Percentiles rank a stretch among this genome's conserved stretches.
These are phyloP conservation scores for Colletotrichum falcatum DNA, from an alignment of 2,329 filamentous ascomycete species.

Conservation along the genomic window DNA sequence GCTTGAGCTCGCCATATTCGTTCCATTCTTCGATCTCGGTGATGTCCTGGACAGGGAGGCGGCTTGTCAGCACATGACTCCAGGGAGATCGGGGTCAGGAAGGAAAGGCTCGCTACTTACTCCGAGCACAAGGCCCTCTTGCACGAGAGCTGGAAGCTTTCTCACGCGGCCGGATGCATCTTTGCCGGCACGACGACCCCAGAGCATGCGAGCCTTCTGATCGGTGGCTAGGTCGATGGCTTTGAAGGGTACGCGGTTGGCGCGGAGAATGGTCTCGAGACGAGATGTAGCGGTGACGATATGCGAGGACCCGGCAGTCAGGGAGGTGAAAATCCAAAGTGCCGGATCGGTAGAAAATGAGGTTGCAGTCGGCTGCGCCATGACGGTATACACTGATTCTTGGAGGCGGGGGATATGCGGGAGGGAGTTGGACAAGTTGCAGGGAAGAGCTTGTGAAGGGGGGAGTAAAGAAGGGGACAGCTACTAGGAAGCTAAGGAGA, in stretches of 20 bases:
- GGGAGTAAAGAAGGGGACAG: slow-evolving; percentile 13
- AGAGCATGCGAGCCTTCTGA: slow-evolving; percentile 87
- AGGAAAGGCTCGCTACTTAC: slow-evolving; percentile 67
- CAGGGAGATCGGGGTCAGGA: neutral
- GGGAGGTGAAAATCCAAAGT: slow-evolving; percentile 95
- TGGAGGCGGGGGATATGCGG: slow-evolving; percentile 18
- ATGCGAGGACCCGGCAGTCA: slow-evolving; percentile 94
- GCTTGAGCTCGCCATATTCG: slow-evolving; percentile 94
- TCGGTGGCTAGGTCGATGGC: slow-evolving; percentile 93
- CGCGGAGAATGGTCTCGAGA: slow-evolving; percentile 94
- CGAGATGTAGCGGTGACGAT: slow-evolving; percentile 96
- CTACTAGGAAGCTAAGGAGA: slow-evolving; percentile 31
- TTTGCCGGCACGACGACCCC: slow-evolving; percentile 85
- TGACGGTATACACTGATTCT: slow-evolving; percentile 32
- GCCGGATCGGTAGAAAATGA: slow-evolving; percentile 72
- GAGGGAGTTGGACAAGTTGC: slow-evolving; percentile 23
- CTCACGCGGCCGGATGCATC: slow-evolving; percentile 69
- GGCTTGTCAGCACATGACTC: slow-evolving; percentile 4
- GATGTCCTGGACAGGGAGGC: slow-evolving; percentile 73
- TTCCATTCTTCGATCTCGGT: slow-evolving; percentile 99
- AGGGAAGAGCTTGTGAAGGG: slow-evolving; percentile 36
- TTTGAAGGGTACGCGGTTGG: slow-evolving; percentile 94
- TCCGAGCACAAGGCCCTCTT: slow-evolving; percentile 85
- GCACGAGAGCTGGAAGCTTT: slow-evolving; percentile 90
- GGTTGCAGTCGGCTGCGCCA: slow-evolving; percentile 43